Base-by-base conservation (phyloP, 1,139 yeast species). In the Scheffersomyces titani region DNA sequence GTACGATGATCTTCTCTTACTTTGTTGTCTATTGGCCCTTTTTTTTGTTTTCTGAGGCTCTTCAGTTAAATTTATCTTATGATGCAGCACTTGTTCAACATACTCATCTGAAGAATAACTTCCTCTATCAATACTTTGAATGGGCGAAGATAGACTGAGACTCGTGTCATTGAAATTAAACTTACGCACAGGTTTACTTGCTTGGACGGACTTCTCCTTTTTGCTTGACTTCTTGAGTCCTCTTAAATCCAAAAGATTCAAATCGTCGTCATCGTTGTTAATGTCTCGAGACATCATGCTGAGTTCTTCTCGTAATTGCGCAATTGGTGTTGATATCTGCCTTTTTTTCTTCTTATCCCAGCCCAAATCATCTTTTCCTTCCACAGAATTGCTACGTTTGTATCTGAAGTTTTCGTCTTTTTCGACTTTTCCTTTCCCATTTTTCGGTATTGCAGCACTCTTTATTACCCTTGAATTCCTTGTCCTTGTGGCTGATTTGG, bases 1-100 rank as follows among this genome's bases (percentile, higher is more conserved):
- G 59, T 85, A 73, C 0, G 89, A 83, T 0, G 83, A 67, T 52
- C 89, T 68, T 61, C 89, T 72, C 24, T 73, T 72, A 58, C 47
- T 55, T 59, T 36, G 52, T 48, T 56, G 47, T 13, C 53, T 49
- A 2, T 44, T 19, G 13, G 52, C 51, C 22, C 52, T 48, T 13
- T 36, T 50, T 9, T 54, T 46, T 18, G 24, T 45, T 22, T 40
- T 30, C n/a, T 72, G 52, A 82, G 84, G 0, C 81, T 75, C 60
- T 74, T 83, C 36, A 72, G 58, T 57, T 20, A 62, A 51, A 18
- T 57, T 57, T 40, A 63, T 55, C 49, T 62, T 67, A 47, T 73
- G 76, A 55, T 69, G 78, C 3, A 77, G 69, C 0, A 70, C 75
- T 54, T 71, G 73, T 55, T 74, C 78, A 7, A 66, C 56, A 53